Evolutionary conservation across 2,329 filamentous ascomycete species (phyloP), one percentile per base, ranked within the genome.

Genomic region (Diplocarpon rosae): DNA sequence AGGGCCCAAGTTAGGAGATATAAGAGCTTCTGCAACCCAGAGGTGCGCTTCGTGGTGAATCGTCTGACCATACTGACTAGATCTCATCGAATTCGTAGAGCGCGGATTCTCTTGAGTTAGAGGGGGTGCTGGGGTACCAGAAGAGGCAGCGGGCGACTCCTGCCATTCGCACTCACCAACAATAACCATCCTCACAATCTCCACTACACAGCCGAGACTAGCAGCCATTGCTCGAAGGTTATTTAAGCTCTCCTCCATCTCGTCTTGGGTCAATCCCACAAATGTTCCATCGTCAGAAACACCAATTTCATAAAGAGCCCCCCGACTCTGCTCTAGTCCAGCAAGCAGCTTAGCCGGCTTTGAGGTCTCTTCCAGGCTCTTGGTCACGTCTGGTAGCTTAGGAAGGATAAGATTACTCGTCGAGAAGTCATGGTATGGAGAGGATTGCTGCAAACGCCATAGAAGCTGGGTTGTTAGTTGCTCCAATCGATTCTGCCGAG

Each of bases 381-480:
- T 60, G n/a, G 59, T 66, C 31, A 75, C 72, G 43, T 89, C 79
- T 0, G 86, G 85, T 3, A 94, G 66, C 48, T 78, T 75, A 0
- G 88, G 88, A 20, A 94, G 67, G 9, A 88, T 76, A 13, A 87
- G 69, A 46, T 86, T 80, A 24, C 78, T 80, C 4, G 82, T 82
- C 17, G 84, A 84, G 7, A 85, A 85, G 1, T 85, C 79, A 65
- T 95, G 89, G 62, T 93, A 86, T 0, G 88, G 86, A 8, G 86
- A 94, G 1, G 90, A 95, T 62, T 98, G 92, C 61, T 96, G 89
- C 46, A 98, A 65, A 39, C 92, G 76, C 92, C 92, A 98, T 6
- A 98, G 69, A 17, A 98, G 71, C 63, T 98, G 92, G 0, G 92
- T 98, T 0, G 90, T 98, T 50, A 98, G 68, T 58, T 95, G 87